Evolutionary conservation across 1,284 basidiomycete species (phyloP), one percentile per base, ranked within the genome.

Genomic region (Moniliophthora roreri): DNA sequence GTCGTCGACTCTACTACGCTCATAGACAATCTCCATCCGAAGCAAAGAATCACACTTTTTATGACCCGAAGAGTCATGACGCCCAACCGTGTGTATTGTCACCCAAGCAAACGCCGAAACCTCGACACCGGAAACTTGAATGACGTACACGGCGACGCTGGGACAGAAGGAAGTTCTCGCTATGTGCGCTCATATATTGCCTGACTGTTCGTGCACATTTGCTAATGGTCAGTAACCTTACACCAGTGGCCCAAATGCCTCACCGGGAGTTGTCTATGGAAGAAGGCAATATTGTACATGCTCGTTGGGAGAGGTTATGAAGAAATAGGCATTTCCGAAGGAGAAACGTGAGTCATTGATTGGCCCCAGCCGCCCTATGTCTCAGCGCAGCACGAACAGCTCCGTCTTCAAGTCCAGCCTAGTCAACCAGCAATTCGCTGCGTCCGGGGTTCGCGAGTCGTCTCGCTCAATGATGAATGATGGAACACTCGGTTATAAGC

Each of bases 51-150:
- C 82, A 15, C 73, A 69, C 39, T 60, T 73, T 0, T 68, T 82
- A 61, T 71, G 77, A 24, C 68, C 73, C 0, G 80, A 79, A 50
- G 79, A 72, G 53, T 69, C 72, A n/a, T 88, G 85, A 85, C 65
- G 82, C 21, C 84, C 86, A 1, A 79, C 87, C 42, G 70, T 89
- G 39, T 73, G 76, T 0, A 62, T 88, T 10, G 73, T 81, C 20
- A 69, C 80, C n/a, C 79, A 80, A 52, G 69, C 34, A 24, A 39
- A 51, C 3, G 16, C 51, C 2, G 41, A 51, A n/a, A 13, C 23
- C 26, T 16, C 24, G n/a, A 15, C 15, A n/a, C 11, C 20, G 13
- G 41, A 26, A n/a, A n/a, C n/a, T n/a, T n/a, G n/a, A n/a, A 76
- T 16, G 55, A 55, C 1, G 18, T 75, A 81, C 55, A 85, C 88